A percentile compares a stretch with the other conserved stretches of the same genome.
Conservation (phyloP, 768 basidiomycete species). For the Guyanaporus albipodus region DNA sequence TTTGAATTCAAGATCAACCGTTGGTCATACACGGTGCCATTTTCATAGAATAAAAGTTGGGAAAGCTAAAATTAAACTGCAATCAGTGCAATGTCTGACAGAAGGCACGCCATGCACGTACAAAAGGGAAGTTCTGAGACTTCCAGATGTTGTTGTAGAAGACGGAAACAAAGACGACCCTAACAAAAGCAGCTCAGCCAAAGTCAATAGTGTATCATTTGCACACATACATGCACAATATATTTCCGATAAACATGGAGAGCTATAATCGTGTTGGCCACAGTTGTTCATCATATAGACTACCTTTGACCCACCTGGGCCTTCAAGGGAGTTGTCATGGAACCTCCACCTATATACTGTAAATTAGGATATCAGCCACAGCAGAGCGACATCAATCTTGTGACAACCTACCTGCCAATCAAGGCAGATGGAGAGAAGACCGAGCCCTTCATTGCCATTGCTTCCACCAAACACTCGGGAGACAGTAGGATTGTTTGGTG, state of each 20-base stretch:
- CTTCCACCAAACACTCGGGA: conserved; percentile 58
- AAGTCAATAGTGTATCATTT: no score
- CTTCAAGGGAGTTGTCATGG: conserved; percentile 47
- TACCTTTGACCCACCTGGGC: conserved; percentile 34
- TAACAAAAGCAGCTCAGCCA: conserved; percentile 9
- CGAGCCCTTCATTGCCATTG: conserved; percentile 60
- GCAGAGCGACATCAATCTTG: background rate
- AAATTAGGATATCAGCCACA: background rate
- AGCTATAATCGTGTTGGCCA: conserved; percentile 20
- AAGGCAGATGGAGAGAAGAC: conserved; percentile 53
- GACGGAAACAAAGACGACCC: conserved; percentile 32
- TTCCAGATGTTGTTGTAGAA: conserved; percentile 54
- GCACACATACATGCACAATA: conserved; percentile 46
- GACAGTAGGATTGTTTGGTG: conserved; percentile 45
- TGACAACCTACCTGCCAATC: conserved; percentile 53
- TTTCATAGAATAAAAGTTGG: conserved; percentile 48
- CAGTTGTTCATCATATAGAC: background rate
- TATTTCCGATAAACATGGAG: conserved; percentile 46
- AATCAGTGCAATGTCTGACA: background rate
- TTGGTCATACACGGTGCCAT: conserved; percentile 52
- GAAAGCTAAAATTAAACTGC: conserved; percentile 36
- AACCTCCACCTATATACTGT: conserved; percentile 24
- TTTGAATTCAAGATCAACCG: conserved; percentile 48
- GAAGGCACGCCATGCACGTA: conserved; percentile 29
- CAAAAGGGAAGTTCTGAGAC: conserved; percentile 57